Evolutionary conservation across 768 basidiomycete genomes (phyloP), one percentile per base, ranked within the genome.

Genomic region (Leccinellum luteum): DNA sequence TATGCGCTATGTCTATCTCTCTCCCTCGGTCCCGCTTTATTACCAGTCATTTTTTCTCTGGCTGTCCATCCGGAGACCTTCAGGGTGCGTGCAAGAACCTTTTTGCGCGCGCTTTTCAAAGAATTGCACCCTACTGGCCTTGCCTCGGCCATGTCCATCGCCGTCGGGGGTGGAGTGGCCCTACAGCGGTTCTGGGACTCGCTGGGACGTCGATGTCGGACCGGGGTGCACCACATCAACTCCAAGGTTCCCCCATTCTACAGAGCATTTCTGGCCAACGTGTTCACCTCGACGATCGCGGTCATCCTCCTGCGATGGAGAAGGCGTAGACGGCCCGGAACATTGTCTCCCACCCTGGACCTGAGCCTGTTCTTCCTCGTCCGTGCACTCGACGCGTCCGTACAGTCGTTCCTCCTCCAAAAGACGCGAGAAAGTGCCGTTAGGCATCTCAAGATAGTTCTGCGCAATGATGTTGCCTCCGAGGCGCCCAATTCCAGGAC

Each of bases 361-460:
- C 73, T 92, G 35, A 90, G 83, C 15, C 71, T 92, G 1, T 72
- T 92, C 3, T 70, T 90, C 27, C 69, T 87, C 50, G 87, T 89
- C 28, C 81, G 90, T 45, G 88, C 90, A 1, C 63, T 87, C 47
- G 90, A 92, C 64, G 80, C 82, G 8, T 53, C 78, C 15, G 67
- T 85, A 2, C 90, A 90, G 67, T 59, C 70, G 0, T 70, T 79
- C 10, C 76, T 90, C 32, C 74, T 77, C 55, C 31, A 21, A 66
- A 69, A 21, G 60, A 56, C 53, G 30, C 60, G 52, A 43, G 38
- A 51, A 28, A 51, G 35, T 34, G 28, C 47, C 19, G 19, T 34
- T 17, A 49, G 50, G n/a, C 52, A 27, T 13, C 31, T 13, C 25
- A 48, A 5, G 14, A 12, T 41, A 17, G 15, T 23, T 45, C 41